A percentile compares a stretch with the other conserved stretches of the same genome.
Conservation (phyloP, 2,329 filamentous ascomycete genomes). For the Exutisphaerella laricina region DNA sequence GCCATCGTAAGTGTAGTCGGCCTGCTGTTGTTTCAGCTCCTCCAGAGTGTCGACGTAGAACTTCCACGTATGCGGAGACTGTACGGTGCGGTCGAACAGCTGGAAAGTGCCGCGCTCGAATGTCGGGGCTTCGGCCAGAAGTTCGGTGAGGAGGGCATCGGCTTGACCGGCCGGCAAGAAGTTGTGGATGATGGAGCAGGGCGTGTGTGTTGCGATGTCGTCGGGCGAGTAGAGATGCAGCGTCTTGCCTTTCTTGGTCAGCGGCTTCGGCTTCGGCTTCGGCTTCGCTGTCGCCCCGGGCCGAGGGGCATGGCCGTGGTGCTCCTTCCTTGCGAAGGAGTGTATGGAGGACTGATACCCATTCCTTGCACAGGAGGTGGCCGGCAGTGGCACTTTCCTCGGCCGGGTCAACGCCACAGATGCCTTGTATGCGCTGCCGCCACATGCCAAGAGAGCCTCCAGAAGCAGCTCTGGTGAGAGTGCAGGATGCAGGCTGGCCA, state of each 20-base stretch:
- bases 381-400: conserved; percentile 32
- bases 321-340: conserved; percentile 15
- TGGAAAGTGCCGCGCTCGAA: conserved; percentile 73
- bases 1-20: conserved; percentile 83
- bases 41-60: conserved; percentile 75
- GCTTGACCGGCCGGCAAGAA: conserved; percentile 71
- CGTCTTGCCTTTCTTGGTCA: conserved; percentile 73
- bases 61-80: conserved; percentile 74
- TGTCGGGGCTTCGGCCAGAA: conserved; percentile 65
- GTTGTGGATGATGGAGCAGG: conserved; percentile 88
- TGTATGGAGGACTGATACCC: conserved; percentile 43
- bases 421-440: conserved; percentile 68
- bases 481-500: conserved; percentile 69
- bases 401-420: conserved; percentile 48
- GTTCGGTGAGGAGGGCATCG: conserved; percentile 66
- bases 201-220: conserved; percentile 76
- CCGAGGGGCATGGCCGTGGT: no score
- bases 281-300: background rate
- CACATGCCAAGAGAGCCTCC: conserved; percentile 69
- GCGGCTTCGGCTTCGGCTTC: conserved; percentile 27
- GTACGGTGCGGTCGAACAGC: conserved; percentile 80
- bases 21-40: conserved; percentile 64
- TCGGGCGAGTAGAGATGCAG: conserved; percentile 75
- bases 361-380: no score
- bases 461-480: conserved; percentile 63